Percentiles rank a stretch among this genome's conserved stretches.
phyloP scores from a whole-genome alignment of 2,329 filamentous ascomycete genomes.

The Penicillium hordei region DNA sequence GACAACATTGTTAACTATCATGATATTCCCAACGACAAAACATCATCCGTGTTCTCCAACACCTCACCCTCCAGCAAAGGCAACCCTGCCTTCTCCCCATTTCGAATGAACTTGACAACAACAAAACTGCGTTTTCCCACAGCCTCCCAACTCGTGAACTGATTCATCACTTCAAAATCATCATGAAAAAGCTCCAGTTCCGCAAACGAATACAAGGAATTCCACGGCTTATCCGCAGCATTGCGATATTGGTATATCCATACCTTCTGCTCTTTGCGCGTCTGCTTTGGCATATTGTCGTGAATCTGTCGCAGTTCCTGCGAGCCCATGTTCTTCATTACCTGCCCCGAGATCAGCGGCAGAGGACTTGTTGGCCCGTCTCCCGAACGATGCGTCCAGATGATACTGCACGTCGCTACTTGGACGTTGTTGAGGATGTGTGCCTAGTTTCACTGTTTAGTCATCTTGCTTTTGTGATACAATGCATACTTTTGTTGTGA shows the following conservation, averaged over 20 bases:
- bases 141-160: constrained; percentile 34
- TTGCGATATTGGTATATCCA: constrained; percentile 56
- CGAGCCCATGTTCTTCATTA: constrained; percentile 52
- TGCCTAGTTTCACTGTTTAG: constrained; percentile 32
- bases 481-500: background rate
- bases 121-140: constrained; percentile 36
- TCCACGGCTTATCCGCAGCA: constrained; percentile 37
- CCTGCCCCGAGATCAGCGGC: constrained; percentile 45
- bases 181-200: constrained; percentile 41
- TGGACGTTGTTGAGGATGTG: constrained; percentile 60
- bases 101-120: constrained; percentile 41
- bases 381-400: constrained; percentile 62
- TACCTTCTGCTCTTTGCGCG: constrained; percentile 42
- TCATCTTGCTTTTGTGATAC: too few species aligned
- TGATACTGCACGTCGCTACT: constrained; percentile 49
- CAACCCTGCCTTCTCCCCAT: constrained; percentile 17
- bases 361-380: constrained; percentile 60
- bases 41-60: constrained; percentile 15
- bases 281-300: constrained; percentile 49
- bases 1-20: constrained; percentile 28
- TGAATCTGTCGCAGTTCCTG: constrained; percentile 56
- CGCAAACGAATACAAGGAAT: constrained; percentile 45
- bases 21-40: constrained; percentile 31
- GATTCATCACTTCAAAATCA: constrained; percentile 45
- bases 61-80: constrained; percentile 11